A percentile compares a stretch with the other conserved stretches of the same genome.
Evolutionary conservation across 2,329 filamentous ascomycete species (phyloP).

Genomic region (Neoarthrinium moseri): DNA sequence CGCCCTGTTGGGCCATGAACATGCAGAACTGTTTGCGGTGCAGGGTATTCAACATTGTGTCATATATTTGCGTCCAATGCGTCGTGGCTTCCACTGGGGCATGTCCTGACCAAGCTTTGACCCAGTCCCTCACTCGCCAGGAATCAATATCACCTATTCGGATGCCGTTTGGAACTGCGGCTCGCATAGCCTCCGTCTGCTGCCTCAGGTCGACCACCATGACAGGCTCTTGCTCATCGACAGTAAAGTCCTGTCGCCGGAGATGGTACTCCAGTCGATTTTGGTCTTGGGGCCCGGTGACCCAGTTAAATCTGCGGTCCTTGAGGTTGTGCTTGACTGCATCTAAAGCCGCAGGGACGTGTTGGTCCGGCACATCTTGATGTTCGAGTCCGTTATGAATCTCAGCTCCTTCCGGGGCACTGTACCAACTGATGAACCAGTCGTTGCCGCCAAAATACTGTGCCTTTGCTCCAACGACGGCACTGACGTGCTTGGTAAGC

Average conservation of each 20-base stretch:
- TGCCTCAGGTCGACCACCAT: conserved; percentile 13
- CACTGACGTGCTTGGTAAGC: conserved; percentile 18
- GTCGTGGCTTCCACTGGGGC: conserved; percentile 1
- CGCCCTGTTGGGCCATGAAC: conserved; percentile 8
- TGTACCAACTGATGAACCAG: conserved; percentile 17
- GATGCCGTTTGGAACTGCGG: neutral
- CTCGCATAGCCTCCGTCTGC: neutral
- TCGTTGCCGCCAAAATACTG: conserved; percentile 13
- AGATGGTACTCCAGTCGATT: conserved; percentile 14
- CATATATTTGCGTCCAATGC: conserved; percentile 14
- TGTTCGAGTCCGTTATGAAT: conserved; percentile 16
- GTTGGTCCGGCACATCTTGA: conserved; percentile 10
- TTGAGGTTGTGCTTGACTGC: conserved; percentile 12
- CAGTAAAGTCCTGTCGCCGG: conserved; percentile 6
- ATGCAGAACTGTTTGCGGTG: conserved; percentile 14
- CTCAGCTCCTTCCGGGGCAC: neutral
- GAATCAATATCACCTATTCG: neutral
- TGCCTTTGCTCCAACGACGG: conserved; percentile 11
- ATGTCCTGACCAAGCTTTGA: conserved; percentile 13
- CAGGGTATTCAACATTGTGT: conserved; percentile 6
- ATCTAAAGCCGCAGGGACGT: conserved; percentile 9
- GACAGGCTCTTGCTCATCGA: conserved; percentile 13
- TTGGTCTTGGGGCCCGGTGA: conserved; percentile 16
- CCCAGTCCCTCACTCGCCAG: conserved; percentile 10
- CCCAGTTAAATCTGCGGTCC: conserved; percentile 14